A percentile compares a stretch with the other conserved stretches of the same genome.
phyloP scores from a whole-genome alignment of 306 rosid species.

The Gastrolobium villosum region DNA sequence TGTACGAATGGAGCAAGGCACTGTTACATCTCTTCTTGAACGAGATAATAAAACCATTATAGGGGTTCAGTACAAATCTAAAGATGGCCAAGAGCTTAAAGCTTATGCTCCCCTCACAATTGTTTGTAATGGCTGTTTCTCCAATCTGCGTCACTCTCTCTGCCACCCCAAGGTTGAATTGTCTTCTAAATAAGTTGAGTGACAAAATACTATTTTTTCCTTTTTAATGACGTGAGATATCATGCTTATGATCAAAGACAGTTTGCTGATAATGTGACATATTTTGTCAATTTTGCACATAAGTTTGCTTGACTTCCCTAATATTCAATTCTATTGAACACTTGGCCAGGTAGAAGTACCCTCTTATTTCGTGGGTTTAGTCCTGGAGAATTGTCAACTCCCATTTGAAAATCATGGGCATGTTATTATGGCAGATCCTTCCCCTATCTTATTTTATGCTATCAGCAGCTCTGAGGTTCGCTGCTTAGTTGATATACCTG shows the following conservation, averaged over 20 bases:
- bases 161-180: conserved; percentile 67
- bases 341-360: conserved; percentile 59
- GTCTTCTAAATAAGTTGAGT: conserved; percentile 27
- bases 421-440: conserved; percentile 67
- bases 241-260: not conserved
- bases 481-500: conserved; percentile 69
- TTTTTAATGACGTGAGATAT: not conserved
- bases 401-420: conserved; percentile 71
- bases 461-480: conserved; percentile 69
- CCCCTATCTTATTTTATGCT: conserved; percentile 67
- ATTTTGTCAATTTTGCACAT: conserved; percentile 16
- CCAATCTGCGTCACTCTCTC: conserved; percentile 68
- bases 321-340: not conserved
- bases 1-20: conserved; percentile 72
- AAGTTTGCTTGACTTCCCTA: not conserved
- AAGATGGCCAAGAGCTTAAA: conserved; percentile 55
- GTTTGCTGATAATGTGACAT: not conserved
- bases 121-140: conserved; percentile 81
- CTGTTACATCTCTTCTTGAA: conserved; percentile 66
- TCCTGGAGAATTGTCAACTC: conserved; percentile 67
- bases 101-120: conserved; percentile 76
- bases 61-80: conserved; percentile 75
- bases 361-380: conserved; percentile 65
- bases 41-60: conserved; percentile 63
- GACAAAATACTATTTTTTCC: conserved; percentile 19